phyloP scores from a whole-genome alignment of 306 rosid genomes.

The Dicorynia guianensis region DNA sequence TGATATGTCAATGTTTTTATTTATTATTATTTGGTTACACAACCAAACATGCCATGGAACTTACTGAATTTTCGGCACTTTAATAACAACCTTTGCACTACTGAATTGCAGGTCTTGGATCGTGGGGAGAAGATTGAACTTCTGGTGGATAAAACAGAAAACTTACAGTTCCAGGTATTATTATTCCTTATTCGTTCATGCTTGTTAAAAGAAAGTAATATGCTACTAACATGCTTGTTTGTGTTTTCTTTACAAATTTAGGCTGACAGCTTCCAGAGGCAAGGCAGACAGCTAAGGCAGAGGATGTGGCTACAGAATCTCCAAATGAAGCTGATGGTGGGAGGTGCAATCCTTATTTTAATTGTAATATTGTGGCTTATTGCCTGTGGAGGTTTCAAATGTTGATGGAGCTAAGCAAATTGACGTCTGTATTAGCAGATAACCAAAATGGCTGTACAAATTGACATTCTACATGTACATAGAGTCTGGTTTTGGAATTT shows the following conservation, averaged over 20 bases:
- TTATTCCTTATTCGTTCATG: slow-evolving; percentile 4
- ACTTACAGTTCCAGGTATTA: slow-evolving; percentile 90
- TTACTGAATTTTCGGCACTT: slow-evolving; percentile 20
- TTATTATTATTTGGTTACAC: neutral
- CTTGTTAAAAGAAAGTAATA: neutral
- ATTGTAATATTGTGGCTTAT: slow-evolving; percentile 77
- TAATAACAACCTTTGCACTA: slow-evolving; percentile 10
- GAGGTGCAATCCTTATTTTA: slow-evolving; percentile 72
- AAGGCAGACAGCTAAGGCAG: slow-evolving; percentile 89
- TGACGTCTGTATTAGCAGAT: slow-evolving; percentile 17
- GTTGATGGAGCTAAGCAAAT: slow-evolving; percentile 55
- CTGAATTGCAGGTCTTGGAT: slow-evolving; percentile 83
- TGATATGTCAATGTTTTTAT: neutral
- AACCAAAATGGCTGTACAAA: slow-evolving; percentile 53
- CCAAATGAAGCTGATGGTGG: slow-evolving; percentile 89
- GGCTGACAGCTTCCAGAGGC: slow-evolving; percentile 99
- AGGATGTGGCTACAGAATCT: slow-evolving; percentile 98
- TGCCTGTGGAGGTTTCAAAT: slow-evolving; percentile 88
- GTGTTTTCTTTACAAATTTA: slow-evolving; percentile 44
- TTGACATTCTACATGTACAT: slow-evolving; percentile 46
- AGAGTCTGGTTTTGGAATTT: slow-evolving; percentile 38
- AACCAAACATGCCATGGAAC: neutral
- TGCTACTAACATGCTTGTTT: neutral
- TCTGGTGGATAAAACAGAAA: slow-evolving; percentile 95
- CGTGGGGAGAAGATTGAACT: slow-evolving; percentile 98